A percentile compares a stretch with the other conserved stretches of the same genome.
Conservation (phyloP, 2,329 filamentous ascomycete genomes). For the Epichloe hybrida region DNA sequence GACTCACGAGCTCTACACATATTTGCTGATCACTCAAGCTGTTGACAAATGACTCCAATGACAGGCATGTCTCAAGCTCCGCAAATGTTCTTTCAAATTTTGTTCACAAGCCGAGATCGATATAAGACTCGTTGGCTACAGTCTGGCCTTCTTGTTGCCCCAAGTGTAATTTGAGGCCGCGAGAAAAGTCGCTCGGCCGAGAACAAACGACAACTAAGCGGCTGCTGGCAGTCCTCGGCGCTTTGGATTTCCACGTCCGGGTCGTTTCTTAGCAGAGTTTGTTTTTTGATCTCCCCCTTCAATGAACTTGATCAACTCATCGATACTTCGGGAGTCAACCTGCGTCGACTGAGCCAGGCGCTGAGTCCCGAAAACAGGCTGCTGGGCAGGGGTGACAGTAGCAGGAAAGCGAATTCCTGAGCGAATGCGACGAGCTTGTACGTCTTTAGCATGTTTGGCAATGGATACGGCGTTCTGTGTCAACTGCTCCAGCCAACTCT, state of each 20-base stretch:
- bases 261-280: constrained; percentile 41
- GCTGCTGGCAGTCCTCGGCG: constrained; percentile 25
- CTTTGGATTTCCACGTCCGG: constrained; percentile 42
- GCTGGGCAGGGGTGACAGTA: constrained; percentile 14
- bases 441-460: constrained; percentile 83
- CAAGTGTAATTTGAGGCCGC: neutral
- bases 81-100: neutral
- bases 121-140: neutral
- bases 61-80: neutral
- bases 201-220: neutral
- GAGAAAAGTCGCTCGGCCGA: neutral
- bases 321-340: constrained; percentile 72
- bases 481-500: constrained; percentile 90
- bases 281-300: constrained; percentile 57
- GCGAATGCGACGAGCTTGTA: constrained; percentile 60
- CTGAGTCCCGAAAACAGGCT: constrained; percentile 18
- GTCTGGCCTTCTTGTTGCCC: neutral
- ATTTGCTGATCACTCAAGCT: neutral
- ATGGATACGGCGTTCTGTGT: constrained; percentile 92
- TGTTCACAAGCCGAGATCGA: neutral
- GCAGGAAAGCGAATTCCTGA: constrained; percentile 53
- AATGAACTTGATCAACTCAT: constrained; percentile 89
- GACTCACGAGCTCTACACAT: neutral
- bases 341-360: constrained; percentile 16
- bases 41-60: neutral